Conservation (phyloP, 2,329 filamentous ascomycete genomes). For the Colletotrichum ledebouriae region DNA sequence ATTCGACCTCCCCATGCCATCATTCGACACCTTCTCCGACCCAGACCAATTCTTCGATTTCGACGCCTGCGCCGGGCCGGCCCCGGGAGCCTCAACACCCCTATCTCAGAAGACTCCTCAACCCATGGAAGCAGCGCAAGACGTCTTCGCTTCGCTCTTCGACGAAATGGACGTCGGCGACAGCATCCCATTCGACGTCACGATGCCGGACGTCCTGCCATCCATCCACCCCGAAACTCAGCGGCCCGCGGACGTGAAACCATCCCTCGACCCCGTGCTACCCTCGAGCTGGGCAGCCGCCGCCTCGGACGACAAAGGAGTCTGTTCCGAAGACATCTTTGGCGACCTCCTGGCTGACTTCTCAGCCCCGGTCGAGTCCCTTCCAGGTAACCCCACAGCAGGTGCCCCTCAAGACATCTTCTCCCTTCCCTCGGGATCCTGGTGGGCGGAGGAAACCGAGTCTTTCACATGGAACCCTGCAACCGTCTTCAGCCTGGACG, state of each 20-base stretch:
- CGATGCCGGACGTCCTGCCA: neutral
- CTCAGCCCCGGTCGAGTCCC: slow-evolving; percentile 3
- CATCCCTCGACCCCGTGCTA: slow-evolving; percentile 11
- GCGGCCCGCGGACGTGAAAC: neutral
- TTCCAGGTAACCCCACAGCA: slow-evolving; percentile 1
- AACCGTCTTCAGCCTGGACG: neutral
- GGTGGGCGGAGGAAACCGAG: slow-evolving; percentile 1
- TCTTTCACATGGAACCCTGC: neutral
- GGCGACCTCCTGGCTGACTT: neutral
- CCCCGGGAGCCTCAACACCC: neutral
- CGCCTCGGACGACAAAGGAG: slow-evolving; percentile 7
- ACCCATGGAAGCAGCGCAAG: neutral
- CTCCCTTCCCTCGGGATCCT: neutral
- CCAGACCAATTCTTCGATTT: slow-evolving; percentile 21
- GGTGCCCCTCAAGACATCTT: neutral
- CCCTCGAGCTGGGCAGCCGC: neutral
- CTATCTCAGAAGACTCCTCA: neutral
- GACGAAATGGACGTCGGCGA: neutral
- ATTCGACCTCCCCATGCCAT: neutral
- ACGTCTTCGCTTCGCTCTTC: slow-evolving; percentile 1
- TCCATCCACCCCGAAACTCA: too few species aligned
- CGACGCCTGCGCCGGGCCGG: slow-evolving; percentile 29
- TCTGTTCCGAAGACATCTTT: slow-evolving; percentile 14
- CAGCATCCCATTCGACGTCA: neutral
- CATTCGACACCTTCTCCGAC: slow-evolving; percentile 12